Conservation (phyloP, 1,139 yeast species). For the Blastobotrys persicus region DNA sequence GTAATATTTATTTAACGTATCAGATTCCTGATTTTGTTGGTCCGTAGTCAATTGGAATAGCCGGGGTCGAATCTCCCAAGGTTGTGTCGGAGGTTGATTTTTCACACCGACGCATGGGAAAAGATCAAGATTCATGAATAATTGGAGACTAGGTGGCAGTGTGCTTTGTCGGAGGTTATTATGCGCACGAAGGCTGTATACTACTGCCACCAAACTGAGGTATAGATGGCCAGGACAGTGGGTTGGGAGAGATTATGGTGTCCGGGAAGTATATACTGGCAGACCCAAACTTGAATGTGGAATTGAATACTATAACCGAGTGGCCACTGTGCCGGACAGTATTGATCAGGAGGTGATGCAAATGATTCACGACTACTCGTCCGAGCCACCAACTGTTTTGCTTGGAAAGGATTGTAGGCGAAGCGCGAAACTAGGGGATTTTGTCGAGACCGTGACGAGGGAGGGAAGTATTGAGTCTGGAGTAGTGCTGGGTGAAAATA, state of each 20-base stretch:
- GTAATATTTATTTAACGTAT: slow-evolving; percentile 5
- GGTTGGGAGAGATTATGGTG: not conserved
- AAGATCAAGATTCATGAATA: not conserved
- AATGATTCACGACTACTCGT: not conserved
- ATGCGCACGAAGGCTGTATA: not conserved
- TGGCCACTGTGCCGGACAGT: not conserved
- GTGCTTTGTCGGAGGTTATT: not conserved
- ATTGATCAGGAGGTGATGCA: not conserved
- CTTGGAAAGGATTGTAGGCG: not conserved
- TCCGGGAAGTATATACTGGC: not conserved
- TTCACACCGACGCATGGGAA: not conserved
- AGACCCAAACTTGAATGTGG: not conserved
- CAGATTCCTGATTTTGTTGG: too few relatives aligned
- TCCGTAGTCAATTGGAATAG: too few relatives aligned
- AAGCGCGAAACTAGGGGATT: not conserved
- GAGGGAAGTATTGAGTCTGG: not conserved
- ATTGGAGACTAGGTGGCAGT: too few relatives aligned
- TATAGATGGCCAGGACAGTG: not conserved
- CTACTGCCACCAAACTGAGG: not conserved
- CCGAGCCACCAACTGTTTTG: not conserved
- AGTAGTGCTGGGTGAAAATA: not conserved
- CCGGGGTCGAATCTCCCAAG: not conserved
- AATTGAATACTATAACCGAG: not conserved
- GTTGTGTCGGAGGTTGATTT: not conserved
- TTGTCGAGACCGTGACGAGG: not conserved